Evolutionary conservation across 371 early-diverging fungal species (phyloP), one percentile per base, ranked within the genome.

Genomic region (Apophysomyces ossiformis): DNA sequence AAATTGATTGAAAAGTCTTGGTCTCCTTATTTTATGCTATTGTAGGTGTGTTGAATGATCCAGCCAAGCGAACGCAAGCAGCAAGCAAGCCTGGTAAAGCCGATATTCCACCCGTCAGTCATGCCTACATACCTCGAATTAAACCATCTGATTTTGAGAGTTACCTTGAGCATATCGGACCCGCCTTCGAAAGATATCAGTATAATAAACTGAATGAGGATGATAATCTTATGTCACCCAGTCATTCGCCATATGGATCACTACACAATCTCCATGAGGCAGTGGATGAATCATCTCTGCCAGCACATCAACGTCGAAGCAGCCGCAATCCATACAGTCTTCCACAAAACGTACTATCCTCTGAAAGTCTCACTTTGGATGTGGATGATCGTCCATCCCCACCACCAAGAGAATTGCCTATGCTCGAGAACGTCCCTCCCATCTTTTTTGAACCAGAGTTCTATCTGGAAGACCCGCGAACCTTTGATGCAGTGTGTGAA

Each of bases 371-470:
- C 57, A 61, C 69, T 7, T 64, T 82, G 43, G 75, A 75, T 8
- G 67, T 72, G 0, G 67, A 75, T 37, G 70, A 74, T 36, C 26
- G 71, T 21, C 54, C 69, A 45, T 35, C 71, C 37, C 60, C 75
- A 15, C 68, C 70, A n/a, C 71, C 68, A n/a, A 68, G 71, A 18
- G 85, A 84, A 57, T 62, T 89, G 18, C 92, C 89, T 0, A 86
- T 89, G 63, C 78, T 96, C 5, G 89, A 88, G 64, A 90, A 89
- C 5, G 91, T 98, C 0, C 98, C 98, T 6, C 60, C 86, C 5
- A 85, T 97, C 59, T 98, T 95, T 78, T 93, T 96, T 58, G 87
- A 92, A 21, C 82, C 88, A 11, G 84, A 86, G 41, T 98, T 98
- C 66, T 88, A 89, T 39, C 86, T 98, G 11, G 90, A 92, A 70